Conservation (phyloP, 1,139 yeast species). For the Lodderomyces metapsilosis region DNA sequence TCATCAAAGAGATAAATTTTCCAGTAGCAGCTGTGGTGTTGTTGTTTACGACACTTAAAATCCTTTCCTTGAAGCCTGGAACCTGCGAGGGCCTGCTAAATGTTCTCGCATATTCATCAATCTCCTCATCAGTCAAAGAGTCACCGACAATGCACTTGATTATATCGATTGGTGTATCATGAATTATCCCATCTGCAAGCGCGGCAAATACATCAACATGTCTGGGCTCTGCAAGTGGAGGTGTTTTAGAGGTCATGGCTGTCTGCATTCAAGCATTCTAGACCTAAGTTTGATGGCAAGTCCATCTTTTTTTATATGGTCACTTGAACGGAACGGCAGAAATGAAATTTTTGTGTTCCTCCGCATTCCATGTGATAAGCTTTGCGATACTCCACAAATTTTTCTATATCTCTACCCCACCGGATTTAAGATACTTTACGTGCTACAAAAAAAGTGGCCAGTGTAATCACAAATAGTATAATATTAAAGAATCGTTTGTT, state of each 20-base stretch:
- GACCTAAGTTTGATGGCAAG: no score
- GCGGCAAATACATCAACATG: constrained; percentile 26
- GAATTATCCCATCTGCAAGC: constrained; percentile 38
- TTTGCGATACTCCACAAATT: no score
- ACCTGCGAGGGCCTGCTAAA: constrained; percentile 31
- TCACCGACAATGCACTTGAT: constrained; percentile 27
- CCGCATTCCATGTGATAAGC: no score
- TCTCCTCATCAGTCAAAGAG: constrained; percentile 27
- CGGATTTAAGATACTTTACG: no score
- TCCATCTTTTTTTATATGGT: no score
- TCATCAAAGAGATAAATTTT: constrained; percentile 24
- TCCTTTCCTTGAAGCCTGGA: constrained; percentile 24
- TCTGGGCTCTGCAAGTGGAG: constrained; percentile 21
- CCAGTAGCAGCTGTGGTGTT: constrained; percentile 20
- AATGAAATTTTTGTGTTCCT: no score
- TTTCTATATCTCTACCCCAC: no score
- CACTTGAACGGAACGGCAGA: no score
- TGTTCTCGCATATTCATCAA: constrained; percentile 32
- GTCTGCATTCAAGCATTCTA: no score
- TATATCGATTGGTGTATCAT: constrained; percentile 31
- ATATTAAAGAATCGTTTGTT: no score
- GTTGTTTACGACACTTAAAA: constrained; percentile 18
- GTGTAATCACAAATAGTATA: no score
- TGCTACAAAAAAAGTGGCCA: no score
- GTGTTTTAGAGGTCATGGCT: constrained; percentile 12